Base-by-base conservation (phyloP, 2,329 filamentous ascomycete species). In the Trichoderma gracile region DNA sequence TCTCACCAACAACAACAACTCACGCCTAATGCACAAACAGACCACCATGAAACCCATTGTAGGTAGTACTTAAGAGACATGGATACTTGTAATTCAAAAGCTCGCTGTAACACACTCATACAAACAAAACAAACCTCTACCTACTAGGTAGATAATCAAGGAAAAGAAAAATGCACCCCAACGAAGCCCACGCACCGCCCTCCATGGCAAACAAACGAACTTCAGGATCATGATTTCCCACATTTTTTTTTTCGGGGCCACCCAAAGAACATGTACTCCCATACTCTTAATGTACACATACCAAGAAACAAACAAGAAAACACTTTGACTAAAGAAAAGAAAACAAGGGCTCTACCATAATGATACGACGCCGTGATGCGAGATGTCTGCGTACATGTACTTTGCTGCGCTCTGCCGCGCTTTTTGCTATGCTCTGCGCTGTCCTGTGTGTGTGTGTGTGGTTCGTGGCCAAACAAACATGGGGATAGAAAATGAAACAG, bases 351-450 rank as follows among this genome's bases (percentile, higher is more conserved):
- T 62, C 27, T 54, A 62, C 33, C 49, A 46, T 54, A 8, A 45
- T 54, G 19, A 62, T 62, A 21, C 53, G 58, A 62, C 38, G 47
- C 58, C 58, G 58, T 54, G 45, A 54, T 52, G 57, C 43, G 21
- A 25, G 25, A 25, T 10, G 46, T 43, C 21, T 56, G 46, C 47
- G 57, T 50, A 9, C 30, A 30, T 40, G 45, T 12, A 19, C 19
- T n/a, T 42, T n/a, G 40, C 17, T 42, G 38, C 46, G 52, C 21
- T 46, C 27, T 40, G 27, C 19, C n/a, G 38, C 27, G 25, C 43
- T 23, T n/a, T n/a, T 27, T 50, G 49, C 17, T 14, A 19, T 46
- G 45, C 40, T 45, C 21, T 30, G 40, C 27, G 25, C 43, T 25
- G 55, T 50, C 25, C 17, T 21, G 45, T 60, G 27, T 45, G 38